These are phyloP conservation scores for Suhomyces yuchorum DNA, from an alignment of 1,139 yeast species.

Conservation along the genomic window DNA sequence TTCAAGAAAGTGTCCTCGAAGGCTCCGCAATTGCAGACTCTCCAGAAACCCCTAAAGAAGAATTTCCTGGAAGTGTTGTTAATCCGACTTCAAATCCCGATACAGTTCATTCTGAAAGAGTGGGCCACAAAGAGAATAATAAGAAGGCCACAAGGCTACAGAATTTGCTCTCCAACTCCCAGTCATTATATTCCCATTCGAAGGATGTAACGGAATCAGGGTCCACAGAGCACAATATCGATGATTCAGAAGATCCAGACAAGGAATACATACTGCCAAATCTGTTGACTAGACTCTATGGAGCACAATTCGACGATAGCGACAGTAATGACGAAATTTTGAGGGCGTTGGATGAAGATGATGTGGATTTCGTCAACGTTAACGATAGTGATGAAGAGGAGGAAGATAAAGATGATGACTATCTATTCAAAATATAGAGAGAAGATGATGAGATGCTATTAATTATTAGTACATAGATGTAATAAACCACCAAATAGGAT, in stretches of 20 bases:
- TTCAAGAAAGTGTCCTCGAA: constrained; percentile 16
- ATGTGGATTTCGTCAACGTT: constrained; percentile 34
- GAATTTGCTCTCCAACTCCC: constrained; percentile 41
- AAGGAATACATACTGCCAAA: constrained; percentile 48
- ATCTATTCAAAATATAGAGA: constrained; percentile 31
- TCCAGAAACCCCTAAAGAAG: too few species aligned
- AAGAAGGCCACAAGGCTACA: constrained; percentile 29
- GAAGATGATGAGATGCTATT: background rate
- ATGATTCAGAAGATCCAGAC: constrained; percentile 25
- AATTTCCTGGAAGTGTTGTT: too few species aligned
- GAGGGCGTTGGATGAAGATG: constrained; percentile 23
- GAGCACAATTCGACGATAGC: constrained; percentile 20
- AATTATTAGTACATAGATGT: background rate
- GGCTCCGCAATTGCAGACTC: constrained; percentile 8
- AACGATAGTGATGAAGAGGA: constrained; percentile 22
- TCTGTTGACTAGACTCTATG: constrained; percentile 40
- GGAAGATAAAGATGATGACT: constrained; percentile 28
- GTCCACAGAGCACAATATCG: constrained; percentile 8
- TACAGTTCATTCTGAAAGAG: too few species aligned
- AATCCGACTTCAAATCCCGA: background rate
- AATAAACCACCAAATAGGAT: background rate
- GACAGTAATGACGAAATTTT: constrained; percentile 24
- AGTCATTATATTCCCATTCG: constrained; percentile 37
- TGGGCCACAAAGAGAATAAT: background rate
- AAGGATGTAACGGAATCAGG: constrained; percentile 18